Percentiles rank a stretch among this genome's conserved stretches.
Evolutionary conservation across 2,329 filamentous ascomycete genomes (phyloP).

Genomic region (Aspergillus viridinutans): DNA sequence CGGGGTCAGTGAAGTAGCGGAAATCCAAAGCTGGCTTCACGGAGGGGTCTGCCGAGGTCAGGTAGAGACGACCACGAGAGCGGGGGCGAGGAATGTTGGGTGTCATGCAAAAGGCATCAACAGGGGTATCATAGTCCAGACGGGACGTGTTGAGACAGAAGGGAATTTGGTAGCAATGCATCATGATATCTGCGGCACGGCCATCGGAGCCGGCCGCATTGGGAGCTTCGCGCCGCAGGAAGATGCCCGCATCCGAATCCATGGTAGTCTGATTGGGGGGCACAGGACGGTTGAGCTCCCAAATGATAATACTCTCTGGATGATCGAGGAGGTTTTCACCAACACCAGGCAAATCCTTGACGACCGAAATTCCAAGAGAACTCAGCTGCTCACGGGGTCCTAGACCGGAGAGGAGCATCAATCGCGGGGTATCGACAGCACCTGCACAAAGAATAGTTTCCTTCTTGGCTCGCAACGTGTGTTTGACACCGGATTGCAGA

Average conservation of each 20-base stretch:
- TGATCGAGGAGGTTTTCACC: conserved; percentile 63
- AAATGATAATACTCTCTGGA: conserved; percentile 63
- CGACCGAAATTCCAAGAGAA: conserved; percentile 54
- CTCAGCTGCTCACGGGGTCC: conserved; percentile 51
- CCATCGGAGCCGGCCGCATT: conserved; percentile 68
- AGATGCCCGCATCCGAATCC: conserved; percentile 86
- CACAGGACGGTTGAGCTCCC: conserved; percentile 76
- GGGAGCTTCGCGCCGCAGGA: conserved; percentile 71
- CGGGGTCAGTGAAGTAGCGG: conserved; percentile 82
- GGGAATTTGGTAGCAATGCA: conserved; percentile 95
- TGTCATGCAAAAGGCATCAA: conserved; percentile 88
- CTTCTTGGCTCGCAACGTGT: conserved; percentile 56
- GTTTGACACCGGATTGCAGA: conserved; percentile 56
- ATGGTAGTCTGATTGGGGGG: conserved; percentile 80
- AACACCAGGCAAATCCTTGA: conserved; percentile 58
- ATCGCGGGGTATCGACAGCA: conserved; percentile 73
- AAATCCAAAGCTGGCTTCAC: conserved; percentile 83
- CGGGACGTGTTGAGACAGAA: conserved; percentile 82
- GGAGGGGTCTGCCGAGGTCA: conserved; percentile 68
- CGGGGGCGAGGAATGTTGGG: conserved; percentile 83
- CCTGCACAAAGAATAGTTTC: conserved; percentile 80
- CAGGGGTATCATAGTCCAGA: conserved; percentile 67
- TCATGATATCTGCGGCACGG: conserved; percentile 81
- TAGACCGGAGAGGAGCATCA: conserved; percentile 53
- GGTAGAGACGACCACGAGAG: conserved; percentile 71